Conservation (phyloP, 2,329 filamentous ascomycete species). For the Phialophora macrospora region DNA sequence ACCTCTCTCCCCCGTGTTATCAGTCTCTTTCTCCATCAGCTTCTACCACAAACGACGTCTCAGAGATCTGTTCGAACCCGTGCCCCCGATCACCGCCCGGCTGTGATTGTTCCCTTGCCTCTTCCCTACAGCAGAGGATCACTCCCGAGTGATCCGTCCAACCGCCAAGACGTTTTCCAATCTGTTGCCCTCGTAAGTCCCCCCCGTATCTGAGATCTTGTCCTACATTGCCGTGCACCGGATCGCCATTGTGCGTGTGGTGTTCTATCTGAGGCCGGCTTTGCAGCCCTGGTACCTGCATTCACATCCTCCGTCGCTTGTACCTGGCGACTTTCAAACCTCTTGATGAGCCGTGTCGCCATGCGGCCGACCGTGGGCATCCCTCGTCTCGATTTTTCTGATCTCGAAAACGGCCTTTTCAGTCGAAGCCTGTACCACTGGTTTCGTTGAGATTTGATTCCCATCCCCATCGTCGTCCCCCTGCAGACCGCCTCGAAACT, state of each 20-base stretch:
- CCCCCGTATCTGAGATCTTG: constrained; percentile 19
- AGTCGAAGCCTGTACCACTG: constrained; percentile 17
- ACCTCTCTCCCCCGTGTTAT: constrained; percentile 1
- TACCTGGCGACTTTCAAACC: constrained; percentile 17
- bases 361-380: constrained; percentile 26
- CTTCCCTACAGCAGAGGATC: constrained; percentile 32
- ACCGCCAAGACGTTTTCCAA: constrained; percentile 98
- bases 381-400: neutral
- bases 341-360: constrained; percentile 4
- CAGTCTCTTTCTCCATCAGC: neutral
- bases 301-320: constrained; percentile 7
- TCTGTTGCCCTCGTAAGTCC: constrained; percentile 88
- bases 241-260: constrained; percentile 7
- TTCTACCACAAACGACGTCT: constrained; percentile 16
- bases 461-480: neutral
- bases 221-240: neutral
- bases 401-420: neutral
- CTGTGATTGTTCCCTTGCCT: constrained; percentile 23
- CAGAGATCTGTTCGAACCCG: constrained; percentile 4
- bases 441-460: constrained; percentile 22
- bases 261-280: constrained; percentile 23
- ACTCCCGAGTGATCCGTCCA: constrained; percentile 42
- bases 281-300: constrained; percentile 32
- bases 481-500: constrained; percentile 18
- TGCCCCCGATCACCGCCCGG: constrained; percentile 26